Base-by-base conservation (phyloP, 1,139 yeast genomes). In the Pichia sp. region DNA sequence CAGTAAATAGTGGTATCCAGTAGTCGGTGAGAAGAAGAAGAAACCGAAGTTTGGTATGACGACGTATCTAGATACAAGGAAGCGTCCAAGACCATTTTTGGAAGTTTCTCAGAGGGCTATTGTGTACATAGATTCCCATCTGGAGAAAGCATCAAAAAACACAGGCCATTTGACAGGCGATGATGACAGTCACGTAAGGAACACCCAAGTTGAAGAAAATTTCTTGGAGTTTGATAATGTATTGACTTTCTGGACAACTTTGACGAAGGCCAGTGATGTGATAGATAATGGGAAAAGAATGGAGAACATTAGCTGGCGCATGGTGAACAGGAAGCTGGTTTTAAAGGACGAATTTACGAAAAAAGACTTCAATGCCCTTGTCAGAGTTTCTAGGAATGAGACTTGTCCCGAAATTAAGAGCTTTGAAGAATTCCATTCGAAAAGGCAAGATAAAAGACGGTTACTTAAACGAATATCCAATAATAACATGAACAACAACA, bases 291-390 rank as follows among this genome's bases (percentile, higher is more conserved):
- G 82, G 33, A 67, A 71, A 44, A 64, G 83, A 27, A 60, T 77
- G 10, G 82, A 76, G 56, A 77, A 77, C 55, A 66, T 77, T 46
- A 72, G 79, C 41, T 77, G 82, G 82, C 63, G 83, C 36, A 67
- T 77, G 36, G 76, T 78, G 59, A 75, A 75, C 49, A 63, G 78
- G 42, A 75, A 72, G 42, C 44, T 73, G 3, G 46, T 59, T 2
- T 38, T 54, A 35, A 48, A 53, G 11, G 50, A 49, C 26, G 50
- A 48, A n/a, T 44, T 60, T 38, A 46, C 52, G 38, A 38, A 42
- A 32, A 46, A 50, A 26, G 64, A 62, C 40, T 55, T 58, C 29
- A 44, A 53, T 26, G 50, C 62, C 4, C 47, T 61, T 38, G 45
- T 59, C 10, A 45, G 54, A 28, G 58, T 60, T 3, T 56, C 65